Evolutionary conservation across 192 early-diverging fungal genomes (phyloP).

Genomic region (Backusella parvicylindrica): DNA sequence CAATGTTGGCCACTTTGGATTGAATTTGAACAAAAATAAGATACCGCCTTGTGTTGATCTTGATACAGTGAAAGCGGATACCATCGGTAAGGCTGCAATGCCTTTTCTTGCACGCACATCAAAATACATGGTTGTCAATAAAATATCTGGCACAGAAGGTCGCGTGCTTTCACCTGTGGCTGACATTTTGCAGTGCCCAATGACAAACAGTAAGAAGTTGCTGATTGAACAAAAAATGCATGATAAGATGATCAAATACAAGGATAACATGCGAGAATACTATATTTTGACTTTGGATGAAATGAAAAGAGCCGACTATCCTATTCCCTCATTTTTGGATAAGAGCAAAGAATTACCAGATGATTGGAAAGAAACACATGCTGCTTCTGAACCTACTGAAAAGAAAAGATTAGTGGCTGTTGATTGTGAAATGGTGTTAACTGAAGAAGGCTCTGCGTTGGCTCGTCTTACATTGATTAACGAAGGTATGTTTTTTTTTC

Average conservation of each 20-base stretch:
- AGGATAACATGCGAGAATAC: conserved; percentile 35
- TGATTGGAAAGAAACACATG: conserved; percentile 47
- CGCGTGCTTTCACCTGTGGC: conserved; percentile 37
- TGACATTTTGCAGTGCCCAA: conserved; percentile 37
- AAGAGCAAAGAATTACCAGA: conserved; percentile 12
- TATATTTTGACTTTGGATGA: conserved; percentile 40
- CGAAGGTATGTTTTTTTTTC: conserved; percentile 15
- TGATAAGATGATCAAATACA: conserved; percentile 6
- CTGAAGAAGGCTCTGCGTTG: conserved; percentile 35
- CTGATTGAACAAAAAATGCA: conserved; percentile 29
- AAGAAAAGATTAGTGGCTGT: conserved; percentile 44
- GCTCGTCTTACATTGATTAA: conserved; percentile 53
- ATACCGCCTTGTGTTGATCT: conserved; percentile 23
- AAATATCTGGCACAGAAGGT: conserved; percentile 30
- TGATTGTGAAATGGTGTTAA: conserved; percentile 61
- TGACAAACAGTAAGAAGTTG: conserved; percentile 35
- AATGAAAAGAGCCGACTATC: conserved; percentile 39
- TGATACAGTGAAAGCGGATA: neutral
- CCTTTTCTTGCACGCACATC: conserved; percentile 21
- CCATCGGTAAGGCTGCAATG: conserved; percentile 17
- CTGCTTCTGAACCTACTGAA: neutral
- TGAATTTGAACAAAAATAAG: conserved; percentile 17
- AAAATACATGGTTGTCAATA: conserved; percentile 32
- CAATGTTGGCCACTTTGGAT: conserved; percentile 39
- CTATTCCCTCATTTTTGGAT: conserved; percentile 37